Base-by-base conservation (phyloP, 345 rosid genomes). In the Dovyalis caffra region DNA sequence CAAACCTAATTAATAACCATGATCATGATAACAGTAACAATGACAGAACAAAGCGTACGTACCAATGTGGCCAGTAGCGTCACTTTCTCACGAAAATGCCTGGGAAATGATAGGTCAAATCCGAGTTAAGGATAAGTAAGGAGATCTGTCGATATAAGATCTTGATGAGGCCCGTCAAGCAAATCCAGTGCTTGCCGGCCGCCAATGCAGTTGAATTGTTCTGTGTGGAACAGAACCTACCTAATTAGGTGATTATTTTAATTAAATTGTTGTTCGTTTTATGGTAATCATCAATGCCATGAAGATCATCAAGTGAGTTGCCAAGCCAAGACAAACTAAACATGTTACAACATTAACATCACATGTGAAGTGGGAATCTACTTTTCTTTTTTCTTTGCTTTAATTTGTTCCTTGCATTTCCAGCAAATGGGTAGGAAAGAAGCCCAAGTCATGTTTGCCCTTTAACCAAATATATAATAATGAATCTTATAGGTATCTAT, bases 341-440 rank as follows among this genome's bases (percentile, higher is more conserved):
- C 84, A 82, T 70, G 80, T 60, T 56, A 67, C 49, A 69, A 73
- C 85, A 79, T 77, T 58, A 69, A 73, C 85, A 79, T 77, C 32
- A 73, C 85, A 81, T 81, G 88, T 83, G 86, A 81, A 79, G 80
- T 66, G 88, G 86, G 88, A 83, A 83, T 81, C 86, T 77, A 71
- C 76, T 65, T 79, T 83, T 62, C 2, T 34, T 0, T 20, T 6
- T 31, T 15, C 43, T 70, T 47, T 33, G 18, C 69, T 78, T 35
- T 64, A 47, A 32, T 57, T 79, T 79, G 79, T 74, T 81, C 40
- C 76, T 81, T 74, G 71, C 82, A 67, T 76, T 80, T 69, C 81
- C 83, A 77, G 79, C 84, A 74, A 82, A 26, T 68, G 67, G 82
- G 66, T 68, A 79, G 76, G 79, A 77, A 82, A 68, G 75, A 65